Evolutionary conservation across 2,329 filamentous ascomycete species (phyloP).

Genomic region (Daldinia sp.): DNA sequence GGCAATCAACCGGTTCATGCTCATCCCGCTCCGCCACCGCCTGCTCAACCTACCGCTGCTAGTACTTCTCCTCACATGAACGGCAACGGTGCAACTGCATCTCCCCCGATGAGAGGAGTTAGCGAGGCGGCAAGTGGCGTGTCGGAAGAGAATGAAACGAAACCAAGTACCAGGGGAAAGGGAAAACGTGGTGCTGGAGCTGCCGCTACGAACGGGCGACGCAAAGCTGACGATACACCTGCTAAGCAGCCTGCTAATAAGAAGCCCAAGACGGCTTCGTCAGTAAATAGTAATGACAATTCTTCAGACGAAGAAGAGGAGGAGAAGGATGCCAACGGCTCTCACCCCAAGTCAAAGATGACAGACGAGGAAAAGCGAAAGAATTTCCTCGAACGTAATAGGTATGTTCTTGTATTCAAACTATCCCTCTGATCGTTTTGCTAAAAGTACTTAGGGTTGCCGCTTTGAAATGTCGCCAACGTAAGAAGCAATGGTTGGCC

Average conservation of each 20-base stretch:
- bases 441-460: conserved; percentile 75
- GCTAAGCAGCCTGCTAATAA: conserved; percentile 75
- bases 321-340: conserved; percentile 64
- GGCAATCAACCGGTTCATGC: conserved; percentile 62
- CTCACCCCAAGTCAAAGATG: conserved; percentile 81
- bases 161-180: conserved; percentile 73
- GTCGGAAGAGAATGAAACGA: conserved; percentile 80
- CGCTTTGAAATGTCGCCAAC: conserved; percentile 94
- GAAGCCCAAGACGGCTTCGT: conserved; percentile 71
- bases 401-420: conserved; percentile 66
- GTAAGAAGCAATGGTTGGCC: conserved; percentile 98
- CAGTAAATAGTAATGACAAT: conserved; percentile 56
- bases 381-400: conserved; percentile 96
- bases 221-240: conserved; percentile 79
- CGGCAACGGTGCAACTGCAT: conserved; percentile 61
- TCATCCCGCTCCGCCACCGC: conserved; percentile 58
- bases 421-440: not conserved
- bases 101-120: conserved; percentile 63
- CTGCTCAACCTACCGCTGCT: conserved; percentile 55
- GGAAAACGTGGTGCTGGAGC: conserved; percentile 70
- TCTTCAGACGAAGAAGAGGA: conserved; percentile 67
- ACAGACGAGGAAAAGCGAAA: conserved; percentile 98
- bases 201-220: conserved; percentile 71
- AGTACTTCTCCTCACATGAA: conserved; percentile 66
- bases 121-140: conserved; percentile 77